phyloP scores from a whole-genome alignment of 495 filamentous ascomycete species.

The Hypoxylon fuscum region DNA sequence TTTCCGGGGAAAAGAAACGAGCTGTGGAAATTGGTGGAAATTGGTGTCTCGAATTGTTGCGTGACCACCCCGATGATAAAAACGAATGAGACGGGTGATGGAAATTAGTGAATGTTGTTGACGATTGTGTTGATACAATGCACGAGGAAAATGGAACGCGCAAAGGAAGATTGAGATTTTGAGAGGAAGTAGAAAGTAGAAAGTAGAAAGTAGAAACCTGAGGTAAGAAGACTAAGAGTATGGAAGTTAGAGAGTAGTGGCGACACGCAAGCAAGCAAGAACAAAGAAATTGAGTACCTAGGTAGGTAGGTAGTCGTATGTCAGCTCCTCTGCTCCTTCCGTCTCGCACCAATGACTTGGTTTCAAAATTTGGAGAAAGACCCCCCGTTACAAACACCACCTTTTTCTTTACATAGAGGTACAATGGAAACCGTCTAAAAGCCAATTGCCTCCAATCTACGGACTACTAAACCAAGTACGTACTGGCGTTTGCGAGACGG shows the following conservation, averaged over 20 bases:
- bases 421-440: constrained; percentile 9
- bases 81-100: constrained; percentile 29
- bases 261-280: constrained; percentile 28
- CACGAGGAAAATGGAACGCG: constrained; percentile 18
- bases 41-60: constrained; percentile 1
- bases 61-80: constrained; percentile 20
- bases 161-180: constrained; percentile 5
- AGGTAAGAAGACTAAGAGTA: neutral
- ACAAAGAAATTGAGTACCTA: constrained; percentile 16
- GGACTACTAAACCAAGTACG: no score
- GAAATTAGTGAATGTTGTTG: constrained; percentile 22
- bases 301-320: neutral
- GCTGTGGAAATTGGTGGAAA: constrained; percentile 4
- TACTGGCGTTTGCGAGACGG: neutral
- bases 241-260: constrained; percentile 11
- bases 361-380: constrained; percentile 33
- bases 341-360: constrained; percentile 28
- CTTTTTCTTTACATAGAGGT: constrained; percentile 22
- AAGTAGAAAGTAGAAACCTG: no score
- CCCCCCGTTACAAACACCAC: neutral
- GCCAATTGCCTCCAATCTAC: neutral
- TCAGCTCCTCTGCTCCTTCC: constrained; percentile 27
- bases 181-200: constrained; percentile 2
- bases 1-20: neutral
- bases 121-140: constrained; percentile 12